Evolutionary conservation across 2,329 filamentous ascomycete species (phyloP), one percentile per base, ranked within the genome.

Genomic region (Clonostachys sp.): DNA sequence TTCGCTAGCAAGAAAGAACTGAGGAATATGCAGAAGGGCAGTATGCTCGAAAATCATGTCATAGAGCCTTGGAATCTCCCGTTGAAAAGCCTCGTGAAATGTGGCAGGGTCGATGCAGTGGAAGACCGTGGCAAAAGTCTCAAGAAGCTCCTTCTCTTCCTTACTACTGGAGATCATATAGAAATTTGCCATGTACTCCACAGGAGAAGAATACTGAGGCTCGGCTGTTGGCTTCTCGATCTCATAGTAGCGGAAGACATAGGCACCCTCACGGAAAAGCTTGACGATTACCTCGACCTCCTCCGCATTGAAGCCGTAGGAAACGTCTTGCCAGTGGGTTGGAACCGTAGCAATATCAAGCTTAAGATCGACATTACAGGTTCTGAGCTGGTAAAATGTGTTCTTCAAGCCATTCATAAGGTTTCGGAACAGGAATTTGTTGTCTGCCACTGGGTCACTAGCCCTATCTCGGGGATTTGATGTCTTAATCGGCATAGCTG

Each of bases 1-100:
- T 71, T 99, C 94, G 58, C 91, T 96, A n/a, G 95, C 94, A 45
- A 99, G 81, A 68, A 99, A 94, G 66, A 97, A 99, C 61, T 99
- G 94, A 7, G 94, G 92, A 48, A 99, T 89, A 65, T 99, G 94
- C 45, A 99, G 77, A 38, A 99, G 77, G 24, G 90, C 89, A 3
- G 91, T 91, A 66, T 99, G 94, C 63, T 97, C 90, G 63, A 97
- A 96, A 70, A 96, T 96, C 79, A 97, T 92, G 53, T 96, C 87
- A 64, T 99, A 97, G 36, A 99, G 81, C 65, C 90, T 89, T 36
- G 92, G 92, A 51, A 99, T 97, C 71, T 97, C 94, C 51, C 91
- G 89, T 62, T 96, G 89, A 65, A 99, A 99, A 39, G 99, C 91
- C 70, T 99, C 94, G 59, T 99, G 91, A 63, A 99, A 99, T 0